phyloP scores from a whole-genome alignment of 805 yeast species.

The Metschnikowia lunata region DNA sequence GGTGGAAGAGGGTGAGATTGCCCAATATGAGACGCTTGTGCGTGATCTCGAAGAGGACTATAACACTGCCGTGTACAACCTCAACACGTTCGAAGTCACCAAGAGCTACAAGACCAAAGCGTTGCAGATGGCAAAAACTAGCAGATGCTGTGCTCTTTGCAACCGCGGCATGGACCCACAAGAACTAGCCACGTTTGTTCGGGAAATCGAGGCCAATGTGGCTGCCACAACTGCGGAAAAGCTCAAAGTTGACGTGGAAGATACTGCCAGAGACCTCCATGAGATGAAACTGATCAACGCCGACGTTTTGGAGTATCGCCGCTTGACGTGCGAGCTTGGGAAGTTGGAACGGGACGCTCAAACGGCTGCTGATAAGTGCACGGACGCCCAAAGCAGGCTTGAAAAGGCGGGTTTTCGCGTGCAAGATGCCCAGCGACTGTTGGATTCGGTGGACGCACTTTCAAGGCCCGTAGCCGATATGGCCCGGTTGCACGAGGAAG shows the following conservation, averaged over 20 bases:
- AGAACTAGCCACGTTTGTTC: conserved; percentile 26
- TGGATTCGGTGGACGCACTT: conserved; percentile 19
- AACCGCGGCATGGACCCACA: conserved; percentile 54
- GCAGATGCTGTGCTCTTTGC: conserved; percentile 68
- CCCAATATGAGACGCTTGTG: conserved; percentile 47
- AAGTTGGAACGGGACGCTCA: background rate
- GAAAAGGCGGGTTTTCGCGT: background rate
- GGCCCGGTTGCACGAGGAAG: conserved; percentile 28
- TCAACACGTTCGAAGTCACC: conserved; percentile 67
- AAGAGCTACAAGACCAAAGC: conserved; percentile 69
- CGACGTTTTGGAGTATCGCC: conserved; percentile 25
- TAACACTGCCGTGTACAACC: conserved; percentile 55
- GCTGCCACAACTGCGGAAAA: conserved; percentile 25
- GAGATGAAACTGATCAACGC: conserved; percentile 27
- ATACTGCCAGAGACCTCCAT: conserved; percentile 30
- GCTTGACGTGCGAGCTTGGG: conserved; percentile 9
- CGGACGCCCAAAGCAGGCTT: conserved; percentile 1
- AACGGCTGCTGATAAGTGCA: background rate
- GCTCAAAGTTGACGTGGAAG: conserved; percentile 26
- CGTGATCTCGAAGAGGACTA: conserved; percentile 59
- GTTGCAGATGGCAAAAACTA: conserved; percentile 51
- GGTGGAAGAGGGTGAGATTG: conserved; percentile 36
- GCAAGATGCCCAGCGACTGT: background rate
- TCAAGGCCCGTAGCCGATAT: conserved; percentile 32
- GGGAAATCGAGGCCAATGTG: conserved; percentile 26